Conservation (phyloP, 768 basidiomycete genomes). For the Lactarius sp. region DNA sequence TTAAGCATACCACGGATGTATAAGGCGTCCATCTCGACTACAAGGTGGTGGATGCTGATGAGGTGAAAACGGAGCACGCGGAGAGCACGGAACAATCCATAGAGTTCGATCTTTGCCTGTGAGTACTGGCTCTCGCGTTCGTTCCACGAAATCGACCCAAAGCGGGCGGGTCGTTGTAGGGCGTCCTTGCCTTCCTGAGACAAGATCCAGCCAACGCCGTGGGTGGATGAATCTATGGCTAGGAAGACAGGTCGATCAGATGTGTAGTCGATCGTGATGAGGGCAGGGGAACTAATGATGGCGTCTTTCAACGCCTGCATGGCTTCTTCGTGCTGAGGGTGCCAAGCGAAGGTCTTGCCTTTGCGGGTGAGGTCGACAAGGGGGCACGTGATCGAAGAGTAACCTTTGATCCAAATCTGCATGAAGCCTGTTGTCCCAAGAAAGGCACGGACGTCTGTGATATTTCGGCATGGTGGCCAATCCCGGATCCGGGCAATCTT, state of each 20-base stretch:
- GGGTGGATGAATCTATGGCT: slow-evolving; percentile 27
- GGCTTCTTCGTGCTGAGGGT: not conserved
- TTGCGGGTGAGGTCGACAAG: slow-evolving; percentile 7
- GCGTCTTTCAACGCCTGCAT: not conserved
- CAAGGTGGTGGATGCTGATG: too few relatives aligned
- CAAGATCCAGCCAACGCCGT: slow-evolving; percentile 30
- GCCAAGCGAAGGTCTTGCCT: slow-evolving; percentile 7
- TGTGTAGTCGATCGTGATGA: slow-evolving; percentile 17
- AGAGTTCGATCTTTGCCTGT: too few relatives aligned
- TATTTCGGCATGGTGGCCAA: too few relatives aligned
- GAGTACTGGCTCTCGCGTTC: slow-evolving; percentile 21
- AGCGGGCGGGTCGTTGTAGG: slow-evolving; percentile 30
- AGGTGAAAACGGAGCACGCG: too few relatives aligned
- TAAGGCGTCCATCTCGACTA: too few relatives aligned
- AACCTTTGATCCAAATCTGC: not conserved
- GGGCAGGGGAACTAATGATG: slow-evolving; percentile 3
- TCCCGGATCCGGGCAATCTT: too few relatives aligned
- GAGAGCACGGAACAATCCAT: too few relatives aligned
- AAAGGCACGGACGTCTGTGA: too few relatives aligned
- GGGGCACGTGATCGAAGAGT: slow-evolving; percentile 2
- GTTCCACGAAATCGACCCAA: slow-evolving; percentile 25
- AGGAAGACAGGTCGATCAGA: too few relatives aligned
- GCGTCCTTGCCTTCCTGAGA: slow-evolving; percentile 27
- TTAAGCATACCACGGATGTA: slow-evolving; percentile 41
- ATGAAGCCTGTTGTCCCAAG: slow-evolving; percentile 26